A percentile compares a stretch with the other conserved stretches of the same genome.
Conservation (phyloP, 768 basidiomycete genomes). For the Lactifluus hygrophoroides region DNA sequence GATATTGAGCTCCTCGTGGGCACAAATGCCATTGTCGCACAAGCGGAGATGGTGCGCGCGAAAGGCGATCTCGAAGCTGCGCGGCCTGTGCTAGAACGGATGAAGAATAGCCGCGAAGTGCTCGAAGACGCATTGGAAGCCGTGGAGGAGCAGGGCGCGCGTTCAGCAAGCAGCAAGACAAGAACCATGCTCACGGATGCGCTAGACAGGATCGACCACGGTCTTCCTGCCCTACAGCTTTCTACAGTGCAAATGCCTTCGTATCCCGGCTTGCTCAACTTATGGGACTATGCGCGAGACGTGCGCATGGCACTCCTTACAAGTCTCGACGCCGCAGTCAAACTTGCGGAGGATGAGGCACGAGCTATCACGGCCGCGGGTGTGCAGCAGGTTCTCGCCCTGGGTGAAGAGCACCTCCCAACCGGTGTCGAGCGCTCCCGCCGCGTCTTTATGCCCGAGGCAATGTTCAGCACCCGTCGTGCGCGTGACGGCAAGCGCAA, state of each 20-base stretch:
- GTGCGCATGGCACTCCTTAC: constrained; percentile 70
- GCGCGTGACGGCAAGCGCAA: constrained; percentile 28
- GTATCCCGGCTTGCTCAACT: constrained; percentile 74
- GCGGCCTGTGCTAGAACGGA: constrained; percentile 82
- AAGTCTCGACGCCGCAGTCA: constrained; percentile 74
- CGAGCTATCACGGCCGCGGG: constrained; percentile 54
- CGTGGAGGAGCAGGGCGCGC: constrained; percentile 68
- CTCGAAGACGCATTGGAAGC: constrained; percentile 73
- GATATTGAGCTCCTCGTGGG: constrained; percentile 84
- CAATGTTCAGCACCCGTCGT: constrained; percentile 74
- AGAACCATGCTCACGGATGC: constrained; percentile 55
- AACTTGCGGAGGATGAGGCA: constrained; percentile 76
- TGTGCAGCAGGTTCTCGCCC: constrained; percentile 53
- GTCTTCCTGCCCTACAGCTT: constrained; percentile 54
- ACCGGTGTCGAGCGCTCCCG: constrained; percentile 71
- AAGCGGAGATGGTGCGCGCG: constrained; percentile 65
- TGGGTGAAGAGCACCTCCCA: constrained; percentile 75
- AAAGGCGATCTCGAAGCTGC: constrained; percentile 55
- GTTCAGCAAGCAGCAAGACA: constrained; percentile 43
- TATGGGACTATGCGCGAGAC: constrained; percentile 82
- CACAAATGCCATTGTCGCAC: constrained; percentile 82
- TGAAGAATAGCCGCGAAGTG: constrained; percentile 62
- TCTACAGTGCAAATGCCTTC: constrained; percentile 49
- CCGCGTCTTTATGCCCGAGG: constrained; percentile 91
- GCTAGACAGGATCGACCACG: constrained; percentile 67